These are phyloP conservation scores for Mycena vitilis DNA, from an alignment of 768 basidiomycete species.

Conservation along the genomic window DNA sequence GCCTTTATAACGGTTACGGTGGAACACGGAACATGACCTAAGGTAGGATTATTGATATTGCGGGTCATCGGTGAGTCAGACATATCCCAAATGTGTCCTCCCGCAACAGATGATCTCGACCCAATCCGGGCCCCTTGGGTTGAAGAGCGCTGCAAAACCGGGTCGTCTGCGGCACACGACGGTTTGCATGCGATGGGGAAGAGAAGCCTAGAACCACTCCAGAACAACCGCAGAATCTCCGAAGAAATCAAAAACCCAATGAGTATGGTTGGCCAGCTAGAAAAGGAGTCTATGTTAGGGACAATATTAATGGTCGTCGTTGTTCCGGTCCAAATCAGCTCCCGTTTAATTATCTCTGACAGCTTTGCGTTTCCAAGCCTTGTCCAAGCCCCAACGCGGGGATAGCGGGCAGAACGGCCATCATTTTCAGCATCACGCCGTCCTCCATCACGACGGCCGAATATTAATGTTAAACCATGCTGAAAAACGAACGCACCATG, in stretches of 20 bases:
- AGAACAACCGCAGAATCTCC: neutral
- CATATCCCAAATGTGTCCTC: neutral
- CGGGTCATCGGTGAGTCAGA: neutral
- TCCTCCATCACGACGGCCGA: too few relatives aligned
- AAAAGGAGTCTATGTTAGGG: neutral
- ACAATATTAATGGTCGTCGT: neutral
- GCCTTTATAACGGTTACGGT: conserved; percentile 21
- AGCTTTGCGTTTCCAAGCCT: too few relatives aligned
- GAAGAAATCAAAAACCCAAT: neutral
- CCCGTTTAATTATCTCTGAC: too few relatives aligned
- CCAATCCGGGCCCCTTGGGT: neutral
- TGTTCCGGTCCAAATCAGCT: too few relatives aligned
- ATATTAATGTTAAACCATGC: too few relatives aligned
- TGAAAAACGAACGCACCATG: too few relatives aligned
- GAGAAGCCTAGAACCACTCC: neutral
- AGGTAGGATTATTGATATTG: neutral
- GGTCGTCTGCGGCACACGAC: neutral
- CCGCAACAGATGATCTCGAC: neutral
- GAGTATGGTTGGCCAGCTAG: neutral
- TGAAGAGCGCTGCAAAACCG: neutral
- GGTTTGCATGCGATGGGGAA: conserved; percentile 2
- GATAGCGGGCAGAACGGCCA: too few relatives aligned
- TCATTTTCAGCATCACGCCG: too few relatives aligned
- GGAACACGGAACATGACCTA: conserved; percentile 10
- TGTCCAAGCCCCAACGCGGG: too few relatives aligned